Evolutionary conservation across 768 basidiomycete species (phyloP), one percentile per base, ranked within the genome.

Genomic region (Pleurotus cornucopiae): DNA sequence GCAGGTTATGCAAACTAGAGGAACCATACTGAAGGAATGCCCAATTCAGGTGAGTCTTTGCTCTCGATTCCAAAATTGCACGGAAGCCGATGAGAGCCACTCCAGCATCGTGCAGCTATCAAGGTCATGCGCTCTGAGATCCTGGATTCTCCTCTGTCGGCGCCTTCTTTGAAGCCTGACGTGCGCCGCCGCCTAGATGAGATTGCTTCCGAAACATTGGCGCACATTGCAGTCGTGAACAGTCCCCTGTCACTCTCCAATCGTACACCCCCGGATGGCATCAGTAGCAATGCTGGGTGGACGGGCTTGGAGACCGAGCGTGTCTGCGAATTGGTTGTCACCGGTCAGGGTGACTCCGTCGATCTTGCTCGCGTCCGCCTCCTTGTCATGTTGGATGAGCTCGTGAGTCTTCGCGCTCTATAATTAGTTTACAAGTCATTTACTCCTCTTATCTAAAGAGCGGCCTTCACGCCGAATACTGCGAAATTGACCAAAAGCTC

Each of bases 401-500:
- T 98, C 72, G 94, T 95, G 58, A 63, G 93, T 82, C 16, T 23
- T 11, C 20, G 26, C 20, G 40, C 51, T 39, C 39, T 37, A 34
- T 5, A n/a, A 5, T 6, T 25, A 9, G 16, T 14, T 11, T 4
- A 23, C 14, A 49, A 55, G 46, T 57, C 30, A 46, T 57, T 60
- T 63, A 54, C 68, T 64, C 47, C 64, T 57, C 44, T 53, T 59
- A 52, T 62, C 55, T 20, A 63, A 34, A 96, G 94, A 91, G 85
- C 69, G 95, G 95, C 16, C 75, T 98, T 7, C 92, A 97, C 65
- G 83, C 92, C 7, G 96, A 98, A 67, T 71, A 83, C 26, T 89
- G 90, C 71, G 95, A 98, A 71, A 91, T 99, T 61, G 96, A 98
- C 69, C 90, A 91, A 71, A 95, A 96, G 66, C 73, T 98, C 2